phyloP scores from a whole-genome alignment of 2,329 filamentous ascomycete genomes.

The Curvularia hawaiiensis region DNA sequence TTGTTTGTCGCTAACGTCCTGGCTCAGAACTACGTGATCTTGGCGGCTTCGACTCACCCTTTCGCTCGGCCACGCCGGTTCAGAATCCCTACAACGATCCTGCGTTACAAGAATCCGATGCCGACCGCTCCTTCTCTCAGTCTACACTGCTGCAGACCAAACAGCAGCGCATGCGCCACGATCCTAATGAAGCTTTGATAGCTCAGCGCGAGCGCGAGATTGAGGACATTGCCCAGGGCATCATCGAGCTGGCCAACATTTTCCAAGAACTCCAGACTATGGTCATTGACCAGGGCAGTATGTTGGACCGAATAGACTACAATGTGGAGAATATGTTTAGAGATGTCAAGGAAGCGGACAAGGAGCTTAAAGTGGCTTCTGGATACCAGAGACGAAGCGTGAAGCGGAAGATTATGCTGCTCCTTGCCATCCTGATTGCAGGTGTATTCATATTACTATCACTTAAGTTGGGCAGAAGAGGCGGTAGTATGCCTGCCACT shows the following conservation, averaged over 20 bases:
- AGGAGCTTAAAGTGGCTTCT: conserved; percentile 85
- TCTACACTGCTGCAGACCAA: conserved; percentile 81
- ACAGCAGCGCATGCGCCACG: conserved; percentile 64
- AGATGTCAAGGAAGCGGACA: conserved; percentile 90
- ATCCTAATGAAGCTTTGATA: conserved; percentile 77
- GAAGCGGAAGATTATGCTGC: conserved; percentile 89
- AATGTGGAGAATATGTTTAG: conserved; percentile 96
- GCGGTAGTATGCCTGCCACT: conserved; percentile 25
- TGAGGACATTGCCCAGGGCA: conserved; percentile 96
- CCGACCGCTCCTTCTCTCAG: conserved; percentile 90
- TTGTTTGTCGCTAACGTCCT: conserved; percentile 18
- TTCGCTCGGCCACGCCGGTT: conserved; percentile 50
- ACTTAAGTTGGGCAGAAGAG: conserved; percentile 72
- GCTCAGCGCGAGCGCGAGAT: conserved; percentile 94
- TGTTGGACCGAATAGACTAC: conserved; percentile 67
- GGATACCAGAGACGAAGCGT: conserved; percentile 87
- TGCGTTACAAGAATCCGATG: conserved; percentile 84
- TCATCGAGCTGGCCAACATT: conserved; percentile 95
- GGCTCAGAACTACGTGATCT: conserved; percentile 50
- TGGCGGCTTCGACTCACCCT: conserved; percentile 55
- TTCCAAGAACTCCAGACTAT: conserved; percentile 96
- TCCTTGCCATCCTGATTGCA: conserved; percentile 82
- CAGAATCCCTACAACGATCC: conserved; percentile 79
- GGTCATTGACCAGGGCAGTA: conserved; percentile 64
- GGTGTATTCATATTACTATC: conserved; percentile 84